Evolutionary conservation across 169 alveolate genomes (phyloP), one percentile per base, ranked within the genome.

Genomic region (Plasmodium blacklocki): DNA sequence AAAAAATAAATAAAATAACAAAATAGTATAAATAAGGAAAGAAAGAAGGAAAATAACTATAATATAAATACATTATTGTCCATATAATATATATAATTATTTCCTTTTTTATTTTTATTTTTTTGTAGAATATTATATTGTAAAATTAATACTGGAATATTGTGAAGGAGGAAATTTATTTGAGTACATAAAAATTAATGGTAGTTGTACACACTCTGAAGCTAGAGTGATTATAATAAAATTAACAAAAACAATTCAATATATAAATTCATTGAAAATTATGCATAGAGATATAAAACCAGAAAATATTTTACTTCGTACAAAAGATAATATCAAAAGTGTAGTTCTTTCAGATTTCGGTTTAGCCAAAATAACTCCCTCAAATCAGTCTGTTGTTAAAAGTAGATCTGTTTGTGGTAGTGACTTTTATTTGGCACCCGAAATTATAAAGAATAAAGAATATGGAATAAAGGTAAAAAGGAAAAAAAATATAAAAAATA

Each of bases 251-350:
- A 63, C 88, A 7, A 75, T 75, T 45, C 88, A 75, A 39, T 75
- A 75, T 52, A 75, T 75, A 43, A 75, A 75, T 21, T 60, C 88
- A 54, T 63, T 75, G 64, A 75, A 75, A 63, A 75, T 75, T 75
- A 75, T 75, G 88, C 97, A 95, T 87, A 75, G 97, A 62, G 97
- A 95, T 89, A 95, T 95, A 5, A 95, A 95, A 78, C 97, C 97
- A 21, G 97, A 95, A 83, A 95, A 95, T 74, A 93, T 95, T 45
- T 94, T 95, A 96, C 95, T 95, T 68, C 21, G 88, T 63, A 87
- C 94, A 71, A 88, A 93, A 15, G 93, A 94, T 86, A 74, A 78
- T 93, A 86, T 94, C 54, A 74, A 70, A 86, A 86, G 93, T 58
- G 64, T 95, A 80, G 91, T 95, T 6, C 89, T 95, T 7, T 94